Base-by-base conservation (phyloP, 805 yeast species). In the Starmerella stellata region DNA sequence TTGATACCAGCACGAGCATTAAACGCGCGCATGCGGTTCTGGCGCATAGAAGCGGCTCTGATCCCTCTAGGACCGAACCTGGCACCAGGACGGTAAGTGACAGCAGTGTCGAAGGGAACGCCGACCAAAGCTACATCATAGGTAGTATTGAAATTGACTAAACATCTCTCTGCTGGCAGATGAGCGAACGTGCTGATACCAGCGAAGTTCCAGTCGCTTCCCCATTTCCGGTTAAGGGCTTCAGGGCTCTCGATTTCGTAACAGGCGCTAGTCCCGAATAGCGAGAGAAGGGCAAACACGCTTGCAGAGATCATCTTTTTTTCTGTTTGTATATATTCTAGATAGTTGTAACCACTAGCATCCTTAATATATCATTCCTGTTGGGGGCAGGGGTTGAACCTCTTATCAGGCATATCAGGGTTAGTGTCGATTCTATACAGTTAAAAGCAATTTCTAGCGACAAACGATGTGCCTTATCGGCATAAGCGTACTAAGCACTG, bases 21-120 rank as follows among this genome's bases (percentile, higher is more conserved):
- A 61, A 71, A 79, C 1, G 85, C 85, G 40, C 90, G 61, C 38
- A 72, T 54, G 2, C 74, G 55, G 2, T 72, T 70, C 53, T 79
- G 92, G 47, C 92, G 66, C 51, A 50, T 51, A 15, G 60, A 55
- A 4, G 60, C 61, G 4, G 52, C 57, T 11, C 62, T 47, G 35
- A 58, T 53, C 7, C 59, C 59, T 16, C 60, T 44, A 4, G 78
- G 93, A 2, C 93, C 93, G 57, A 79, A 79, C 38, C 93, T 59
- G 2, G 92, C 85, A 5, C 93, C 92, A 0, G 85, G 69, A 37
- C 92, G 64, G 55, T 73, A 79, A 1, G 83, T 68, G 0, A 74
- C 75, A 0, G 87, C 87, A 5, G 90, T 79, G 52, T 79, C 93
- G 49, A 79, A 80, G 0, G 92, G 92, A 1, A 77, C 75, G 4